Base-by-base conservation (phyloP, 2,329 filamentous ascomycete genomes). In the Aspergillus flavus region DNA sequence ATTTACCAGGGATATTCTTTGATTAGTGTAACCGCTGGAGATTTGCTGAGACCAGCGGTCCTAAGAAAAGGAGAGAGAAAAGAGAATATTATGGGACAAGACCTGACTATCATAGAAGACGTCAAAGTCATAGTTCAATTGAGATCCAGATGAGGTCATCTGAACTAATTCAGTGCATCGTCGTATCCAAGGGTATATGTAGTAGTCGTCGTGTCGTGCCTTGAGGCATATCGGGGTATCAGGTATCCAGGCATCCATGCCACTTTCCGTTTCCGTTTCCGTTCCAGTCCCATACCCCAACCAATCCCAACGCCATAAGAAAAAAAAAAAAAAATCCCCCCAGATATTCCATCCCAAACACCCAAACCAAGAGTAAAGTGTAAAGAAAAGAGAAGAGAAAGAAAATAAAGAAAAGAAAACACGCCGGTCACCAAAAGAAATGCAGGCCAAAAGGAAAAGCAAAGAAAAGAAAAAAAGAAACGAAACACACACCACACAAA, bases 341-440 rank as follows among this genome's bases (percentile, higher is more conserved):
- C 52, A 65, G 12, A 23, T 32, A 46, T 59, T 28, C 45, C 36
- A 56, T 45, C 55, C 57, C 61, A 36, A 57, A 41, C 55, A 43
- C 39, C 62, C 58, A 58, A 30, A 62, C 55, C 46, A 58, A 46
- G 46, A 58, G 34, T n/a, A 30, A 45, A 21, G 4, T 4, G 23
- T 41, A 61, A 60, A 63, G 41, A 54, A 36, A 59, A 52, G 46
- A 61, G 34, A 64, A 30, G 23, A 50, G 28, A 54, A 43, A 61
- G 23, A 54, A 45, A 54, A 34, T 32, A 43, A 59, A 57, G 57
- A 39, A 32, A 19, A 32, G 5, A 56, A 58, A 58, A 53, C 6
- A 43, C 21, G 52, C 52, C 52, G 12, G n/a, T 39, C 52, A 55
- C 32, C 32, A 48, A 59, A 58, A 46, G 59, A 55, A 50, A 32